phyloP scores from a whole-genome alignment of 768 basidiomycete species.

The Tylopilus felleus region DNA sequence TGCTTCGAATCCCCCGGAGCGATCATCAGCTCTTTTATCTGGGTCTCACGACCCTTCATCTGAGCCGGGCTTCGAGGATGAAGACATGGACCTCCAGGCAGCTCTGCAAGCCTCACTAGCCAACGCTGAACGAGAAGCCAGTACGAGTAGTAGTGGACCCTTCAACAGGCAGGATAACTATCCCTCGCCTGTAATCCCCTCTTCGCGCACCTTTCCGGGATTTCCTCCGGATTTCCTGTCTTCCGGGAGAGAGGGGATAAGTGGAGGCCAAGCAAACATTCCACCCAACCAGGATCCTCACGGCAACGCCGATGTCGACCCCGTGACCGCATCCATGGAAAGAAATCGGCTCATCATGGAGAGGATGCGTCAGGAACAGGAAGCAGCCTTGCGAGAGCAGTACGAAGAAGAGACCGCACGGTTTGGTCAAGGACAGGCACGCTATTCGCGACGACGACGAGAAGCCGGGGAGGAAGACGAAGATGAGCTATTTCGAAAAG shows the following conservation, averaged over 20 bases:
- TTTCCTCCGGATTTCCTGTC: constrained; percentile 11
- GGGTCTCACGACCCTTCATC: constrained; percentile 8
- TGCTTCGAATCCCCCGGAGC: constrained; percentile 60
- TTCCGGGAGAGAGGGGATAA: constrained; percentile 15
- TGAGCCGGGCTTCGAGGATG: constrained; percentile 58
- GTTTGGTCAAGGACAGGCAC: constrained; percentile 17
- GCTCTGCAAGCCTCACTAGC: constrained; percentile 80
- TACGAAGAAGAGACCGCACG: constrained; percentile 42
- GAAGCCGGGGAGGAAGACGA: constrained; percentile 44
- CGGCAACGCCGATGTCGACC: constrained; percentile 41
- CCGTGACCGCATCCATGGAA: constrained; percentile 64
- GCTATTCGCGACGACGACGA: constrained; percentile 1
- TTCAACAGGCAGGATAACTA: constrained; percentile 15
- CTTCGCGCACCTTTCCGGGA: constrained; percentile 28
- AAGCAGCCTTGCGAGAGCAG: constrained; percentile 59
- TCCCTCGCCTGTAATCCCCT: constrained; percentile 23
- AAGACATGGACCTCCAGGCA: constrained; percentile 84
- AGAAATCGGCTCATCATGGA: constrained; percentile 58
- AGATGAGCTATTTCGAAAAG: constrained; percentile 53
- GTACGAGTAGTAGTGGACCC: constrained; percentile 2
- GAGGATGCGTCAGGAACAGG: constrained; percentile 63
- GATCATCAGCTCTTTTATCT: constrained; percentile 33
- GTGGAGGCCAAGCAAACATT: constrained; percentile 12
- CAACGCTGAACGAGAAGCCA: constrained; percentile 13
- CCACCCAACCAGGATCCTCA: constrained; percentile 32